Base-by-base conservation (phyloP, 768 basidiomycete genomes). In the Cystobasidium onofrii region DNA sequence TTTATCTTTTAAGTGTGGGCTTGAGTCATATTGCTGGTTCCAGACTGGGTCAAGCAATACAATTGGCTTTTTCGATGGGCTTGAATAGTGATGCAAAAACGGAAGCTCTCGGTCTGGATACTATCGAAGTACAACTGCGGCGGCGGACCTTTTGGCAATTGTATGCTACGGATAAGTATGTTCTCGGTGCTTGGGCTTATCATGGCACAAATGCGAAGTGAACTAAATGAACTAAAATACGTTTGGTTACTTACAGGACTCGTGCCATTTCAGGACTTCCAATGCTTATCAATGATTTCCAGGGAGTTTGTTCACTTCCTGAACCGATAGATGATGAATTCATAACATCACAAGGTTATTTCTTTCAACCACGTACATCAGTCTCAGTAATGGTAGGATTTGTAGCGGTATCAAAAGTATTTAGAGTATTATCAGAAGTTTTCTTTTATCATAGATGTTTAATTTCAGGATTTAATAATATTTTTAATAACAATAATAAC, bases 281-380 rank as follows among this genome's bases (percentile, higher is more conserved):
- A 3, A 66, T 66, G 33, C 64, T 36, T 15, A 33, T 66, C 33
- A 41, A 46, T 36, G 64, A 66, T 33, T 44, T 36, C 41, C 33
- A 66, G 15, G 64, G 64, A 39, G 43, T 43, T 15, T 66, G 29
- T 33, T 44, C 64, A 10, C 41, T 66, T 6, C 33, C 29, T 10
- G 64, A 63, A 34, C 61, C 61, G 4, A 63, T 66, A 34, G 64
- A 66, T 36, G 64, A 66, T 39, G 64, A 66, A 39, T 66, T 36
- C 41, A 66, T 66, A 36, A 66, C 64, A 20, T 36, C 64, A 25
- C 64, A 66, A 66, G 64, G 64, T 17, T 34, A 34, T 31, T 66
- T 66, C 31, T 36, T 43, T 46, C 64, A 66, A 31, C 64, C 64
- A 9, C 25, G 43, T 2, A 39, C 25, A 4, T 15, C 6, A 27